Percentiles rank a stretch among this genome's conserved stretches.
These are phyloP conservation scores for Auricularia sp. DNA, from an alignment of 768 basidiomycete species.

Conservation along the genomic window DNA sequence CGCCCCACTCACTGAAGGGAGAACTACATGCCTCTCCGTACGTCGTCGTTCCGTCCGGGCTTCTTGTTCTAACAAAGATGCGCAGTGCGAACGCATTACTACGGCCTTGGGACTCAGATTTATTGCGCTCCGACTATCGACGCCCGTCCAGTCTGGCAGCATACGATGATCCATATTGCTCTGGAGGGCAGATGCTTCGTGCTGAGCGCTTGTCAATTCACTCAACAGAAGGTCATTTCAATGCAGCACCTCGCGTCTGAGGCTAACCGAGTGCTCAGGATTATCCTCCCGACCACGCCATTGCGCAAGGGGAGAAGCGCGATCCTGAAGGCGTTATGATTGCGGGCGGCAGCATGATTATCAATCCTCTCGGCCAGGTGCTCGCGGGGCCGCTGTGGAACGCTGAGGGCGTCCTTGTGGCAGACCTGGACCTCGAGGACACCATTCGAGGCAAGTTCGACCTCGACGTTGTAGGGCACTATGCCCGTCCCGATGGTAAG, in stretches of 20 bases:
- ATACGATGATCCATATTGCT: conserved; percentile 53
- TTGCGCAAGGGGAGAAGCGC: conserved; percentile 26
- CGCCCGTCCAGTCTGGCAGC: conserved; percentile 42
- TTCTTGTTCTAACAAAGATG: background rate
- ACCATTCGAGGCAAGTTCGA: conserved; percentile 49
- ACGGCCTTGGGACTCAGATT: conserved; percentile 46
- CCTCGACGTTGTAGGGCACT: conserved; percentile 52
- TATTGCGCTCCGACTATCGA: conserved; percentile 63
- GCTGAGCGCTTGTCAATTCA: conserved; percentile 50
- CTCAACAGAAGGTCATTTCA: conserved; percentile 28
- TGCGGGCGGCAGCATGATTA: conserved; percentile 51
- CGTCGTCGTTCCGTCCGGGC: conserved; percentile 12
- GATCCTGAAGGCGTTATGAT: conserved; percentile 44
- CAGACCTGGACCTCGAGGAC: conserved; percentile 50
- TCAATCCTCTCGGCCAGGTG: conserved; percentile 45
- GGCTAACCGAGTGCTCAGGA: conserved; percentile 17
- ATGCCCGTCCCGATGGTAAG: conserved; percentile 48
- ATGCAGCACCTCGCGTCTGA: too few relatives aligned
- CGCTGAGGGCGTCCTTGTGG: conserved; percentile 43
- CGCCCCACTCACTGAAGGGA: conserved; percentile 33
- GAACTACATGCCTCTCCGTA: conserved; percentile 57
- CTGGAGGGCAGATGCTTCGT: conserved; percentile 63
- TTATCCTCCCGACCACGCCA: conserved; percentile 39
- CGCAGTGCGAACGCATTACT: conserved; percentile 48
- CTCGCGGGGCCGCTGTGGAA: conserved; percentile 49